Conservation (phyloP, 306 rosid genomes). For the Quercus gilva region DNA sequence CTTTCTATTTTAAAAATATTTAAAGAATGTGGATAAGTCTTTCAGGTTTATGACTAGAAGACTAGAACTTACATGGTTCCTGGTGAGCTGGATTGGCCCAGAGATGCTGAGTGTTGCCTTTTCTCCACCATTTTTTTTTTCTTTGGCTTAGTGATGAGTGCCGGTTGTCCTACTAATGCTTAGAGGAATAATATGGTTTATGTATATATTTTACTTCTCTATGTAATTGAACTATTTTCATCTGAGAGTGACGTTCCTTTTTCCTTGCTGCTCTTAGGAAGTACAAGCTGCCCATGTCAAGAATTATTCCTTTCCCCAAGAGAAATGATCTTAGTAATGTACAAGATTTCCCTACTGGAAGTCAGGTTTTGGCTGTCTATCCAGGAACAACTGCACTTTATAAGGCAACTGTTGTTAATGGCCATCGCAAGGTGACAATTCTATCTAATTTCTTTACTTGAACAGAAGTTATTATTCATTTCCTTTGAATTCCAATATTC, state of each 20-base stretch:
- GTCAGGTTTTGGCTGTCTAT: conserved; percentile 92
- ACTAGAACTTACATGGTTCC: no score
- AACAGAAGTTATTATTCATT: conserved; percentile 2
- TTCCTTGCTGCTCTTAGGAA: conserved; percentile 49
- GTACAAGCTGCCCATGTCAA: conserved; percentile 80
- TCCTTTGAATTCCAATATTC: conserved; percentile 3
- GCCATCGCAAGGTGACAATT: conserved; percentile 78
- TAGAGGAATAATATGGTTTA: neutral
- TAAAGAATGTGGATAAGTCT: no score
- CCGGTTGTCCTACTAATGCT: neutral
- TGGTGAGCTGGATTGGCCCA: no score
- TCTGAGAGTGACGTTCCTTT: neutral
- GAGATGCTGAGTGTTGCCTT: no score
- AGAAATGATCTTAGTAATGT: conserved; percentile 73
- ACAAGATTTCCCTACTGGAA: conserved; percentile 71
- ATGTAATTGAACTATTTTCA: neutral
- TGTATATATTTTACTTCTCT: neutral
- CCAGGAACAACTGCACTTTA: conserved; percentile 98
- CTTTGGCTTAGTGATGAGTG: no score
- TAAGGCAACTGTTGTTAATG: conserved; percentile 93
- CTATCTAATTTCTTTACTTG: conserved; percentile 4
- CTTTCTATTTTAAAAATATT: no score
- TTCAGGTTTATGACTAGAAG: no score
- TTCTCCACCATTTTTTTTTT: no score
- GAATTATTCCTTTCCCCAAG: conserved; percentile 91